Base-by-base conservation (phyloP, 176 grass and related monocot species). In the Rhynchospora breviuscula region DNA sequence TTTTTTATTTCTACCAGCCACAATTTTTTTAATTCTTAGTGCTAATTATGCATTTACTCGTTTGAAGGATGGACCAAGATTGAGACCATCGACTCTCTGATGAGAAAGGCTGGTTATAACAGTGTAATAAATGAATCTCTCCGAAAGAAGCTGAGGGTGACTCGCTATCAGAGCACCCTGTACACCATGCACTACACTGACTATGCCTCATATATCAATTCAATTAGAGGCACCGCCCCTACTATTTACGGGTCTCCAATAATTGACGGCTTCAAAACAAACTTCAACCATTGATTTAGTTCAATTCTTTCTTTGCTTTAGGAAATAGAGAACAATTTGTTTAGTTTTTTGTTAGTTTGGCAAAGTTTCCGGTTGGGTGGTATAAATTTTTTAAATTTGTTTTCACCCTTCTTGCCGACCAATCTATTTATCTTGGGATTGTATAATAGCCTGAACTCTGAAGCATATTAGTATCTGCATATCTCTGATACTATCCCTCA, bases 71-170 rank as follows among this genome's bases (percentile, higher is more conserved):
- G 96, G 96, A 93, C 88, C 13, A 85, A 90, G 63, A 81, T 81
- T 62, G 93, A 99, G 86, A 90, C 93, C 59, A 95, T 99, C 29
- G 93, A 99, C 85, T 93, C 96, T 3, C 89, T 99, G 49, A 93
- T 99, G 96, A 91, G 89, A 86, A 99, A 99, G 84, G 89, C 96
- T 0, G 93, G 96, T 52, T 99, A 95, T 48, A 91, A 93, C 67
- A 88, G 96, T 14, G 26, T 43, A 45, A 95, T 99, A 67, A 92
- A 53, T 0, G 96, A 95, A 45, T 51, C 89, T 59, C 89, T 95
- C 67, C 87, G 96, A 84, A 90, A 93, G 88, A 95, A 93, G 79
- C 77, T 99, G 71, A 72, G 57, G 22, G 81, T 95, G 52, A 99
- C 91, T 19, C 92, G 91, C 86, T 99, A 99, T 69, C 91, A 99